These are phyloP conservation scores for Picochlorum sp. DNA, from an alignment of 139 green algal species.

Conservation along the genomic window DNA sequence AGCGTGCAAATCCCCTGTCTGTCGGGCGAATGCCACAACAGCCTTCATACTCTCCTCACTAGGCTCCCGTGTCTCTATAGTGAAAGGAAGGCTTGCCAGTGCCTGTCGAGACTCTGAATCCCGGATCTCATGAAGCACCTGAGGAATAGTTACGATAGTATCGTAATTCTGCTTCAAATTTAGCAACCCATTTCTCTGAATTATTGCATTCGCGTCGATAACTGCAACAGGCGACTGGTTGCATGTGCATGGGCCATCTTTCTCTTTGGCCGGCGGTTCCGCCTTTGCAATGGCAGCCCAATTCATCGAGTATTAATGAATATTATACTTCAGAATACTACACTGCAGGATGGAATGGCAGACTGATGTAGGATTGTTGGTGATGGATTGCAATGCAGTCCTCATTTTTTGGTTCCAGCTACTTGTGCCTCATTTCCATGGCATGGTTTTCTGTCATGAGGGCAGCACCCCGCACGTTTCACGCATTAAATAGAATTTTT, in stretches of 20 bases:
- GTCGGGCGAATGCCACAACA: conserved; percentile 72
- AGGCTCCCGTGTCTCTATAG: conserved; percentile 53
- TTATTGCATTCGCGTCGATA: conserved; percentile 84
- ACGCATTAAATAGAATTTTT: no score
- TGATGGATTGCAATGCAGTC: no score
- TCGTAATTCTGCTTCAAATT: conserved; percentile 29
- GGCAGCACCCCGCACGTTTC: no score
- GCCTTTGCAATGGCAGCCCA: conserved; percentile 37
- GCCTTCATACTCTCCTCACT: conserved; percentile 57
- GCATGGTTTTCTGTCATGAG: no score
- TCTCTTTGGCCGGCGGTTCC: conserved; percentile 1
- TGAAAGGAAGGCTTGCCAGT: conserved; percentile 50
- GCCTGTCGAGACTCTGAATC: conserved; percentile 60
- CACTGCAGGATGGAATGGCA: no score
- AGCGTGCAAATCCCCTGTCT: conserved; percentile 76
- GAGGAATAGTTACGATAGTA: conserved; percentile 55
- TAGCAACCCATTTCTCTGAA: conserved; percentile 53
- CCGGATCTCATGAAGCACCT: conserved; percentile 69
- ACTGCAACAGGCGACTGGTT: conserved; percentile 33
- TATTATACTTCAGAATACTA: no score
- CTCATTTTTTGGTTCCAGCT: no score
- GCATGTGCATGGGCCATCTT: not conserved
- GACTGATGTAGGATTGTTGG: no score
- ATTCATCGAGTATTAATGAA: not conserved
- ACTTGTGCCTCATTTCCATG: no score